Evolutionary conservation across 768 basidiomycete species (phyloP).

Genomic region (Lepiota venenata): DNA sequence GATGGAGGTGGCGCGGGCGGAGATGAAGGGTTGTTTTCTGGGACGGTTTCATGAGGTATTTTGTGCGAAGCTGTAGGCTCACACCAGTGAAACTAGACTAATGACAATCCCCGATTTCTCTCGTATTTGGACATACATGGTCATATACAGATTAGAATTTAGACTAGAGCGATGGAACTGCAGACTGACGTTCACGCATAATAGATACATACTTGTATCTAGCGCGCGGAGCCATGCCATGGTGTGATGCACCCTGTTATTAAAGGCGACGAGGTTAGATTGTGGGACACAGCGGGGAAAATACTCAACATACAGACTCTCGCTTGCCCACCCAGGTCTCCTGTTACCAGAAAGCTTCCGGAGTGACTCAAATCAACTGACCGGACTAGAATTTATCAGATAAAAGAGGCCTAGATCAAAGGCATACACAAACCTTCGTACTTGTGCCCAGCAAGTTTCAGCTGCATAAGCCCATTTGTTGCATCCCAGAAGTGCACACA

Average conservation of each 20-base stretch:
- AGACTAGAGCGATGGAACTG: too few species aligned
- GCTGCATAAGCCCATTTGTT: slow-evolving; percentile 57
- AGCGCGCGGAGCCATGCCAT: background rate
- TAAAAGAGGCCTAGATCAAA: background rate
- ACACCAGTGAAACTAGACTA: too few species aligned
- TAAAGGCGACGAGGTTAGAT: background rate
- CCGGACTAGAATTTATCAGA: slow-evolving; percentile 18
- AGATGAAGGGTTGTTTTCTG: too few species aligned
- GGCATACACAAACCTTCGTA: slow-evolving; percentile 22
- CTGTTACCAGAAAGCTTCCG: slow-evolving; percentile 28
- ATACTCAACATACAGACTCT: slow-evolving; percentile 25
- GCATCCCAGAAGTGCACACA: slow-evolving; percentile 78
- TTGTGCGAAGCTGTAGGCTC: too few species aligned
- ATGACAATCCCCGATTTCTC: too few species aligned
- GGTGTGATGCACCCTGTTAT: slow-evolving; percentile 10
- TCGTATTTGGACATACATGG: too few species aligned
- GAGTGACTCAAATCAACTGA: slow-evolving; percentile 29
- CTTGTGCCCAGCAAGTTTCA: slow-evolving; percentile 60
- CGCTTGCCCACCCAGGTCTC: slow-evolving; percentile 30
- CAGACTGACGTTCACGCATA: too few species aligned
- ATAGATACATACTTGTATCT: too few species aligned
- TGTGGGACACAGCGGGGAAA: background rate
- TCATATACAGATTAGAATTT: too few species aligned
- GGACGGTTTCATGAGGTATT: too few species aligned
- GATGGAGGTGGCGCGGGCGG: too few species aligned